Base-by-base conservation (phyloP, 768 basidiomycete species). In the Lyophyllum decastes region DNA sequence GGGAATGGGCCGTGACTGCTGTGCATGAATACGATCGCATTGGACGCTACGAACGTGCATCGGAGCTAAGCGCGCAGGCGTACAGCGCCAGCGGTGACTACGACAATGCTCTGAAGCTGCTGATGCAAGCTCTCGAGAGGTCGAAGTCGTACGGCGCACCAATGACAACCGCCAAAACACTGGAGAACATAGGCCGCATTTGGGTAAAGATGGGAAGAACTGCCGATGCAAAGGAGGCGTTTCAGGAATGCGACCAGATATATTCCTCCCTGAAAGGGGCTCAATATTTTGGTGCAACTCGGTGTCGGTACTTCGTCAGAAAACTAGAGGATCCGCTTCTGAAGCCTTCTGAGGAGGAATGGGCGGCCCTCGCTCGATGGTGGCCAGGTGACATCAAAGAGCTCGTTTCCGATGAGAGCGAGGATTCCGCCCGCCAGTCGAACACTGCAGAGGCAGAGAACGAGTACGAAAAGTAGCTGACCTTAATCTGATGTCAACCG, bases 131-230 rank as follows among this genome's bases (percentile, higher is more conserved):
- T 24, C 44, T 45, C 17, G 44, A 45, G 24, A 9, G 14, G 44
- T 24, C 21, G 5, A 45, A 24, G 11, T 45, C 44, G 8, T 24
- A 24, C 21, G 44, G 44, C 9, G 7, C 9, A 24, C 10, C 14
- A 12, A 2, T 22, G 19, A n/a, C 5, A 4, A 16, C 6, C 6
- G 44, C 22, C 33, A 1, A n/a, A 11, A 22, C 49, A 12, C 24
- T 60, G 16, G 54, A 60, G 38, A 38, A 46, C 22, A 34, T 55
- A n/a, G 59, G 44, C 2, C 44, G 44, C 44, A 24, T 16, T 5
- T 41, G 40, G 40, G 16, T 16, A 17, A 41, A 41, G 40, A n/a
- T 41, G 40, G 40, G 40, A 17, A n/a, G n/a, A 16, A 45, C 2
- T 4, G 22, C 8, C 7, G 12, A 24, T n/a, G 17, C 22, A 24